Evolutionary conservation across 2,329 filamentous ascomycete genomes (phyloP), one percentile per base, ranked within the genome.

Genomic region (Stachybotrys elegans): DNA sequence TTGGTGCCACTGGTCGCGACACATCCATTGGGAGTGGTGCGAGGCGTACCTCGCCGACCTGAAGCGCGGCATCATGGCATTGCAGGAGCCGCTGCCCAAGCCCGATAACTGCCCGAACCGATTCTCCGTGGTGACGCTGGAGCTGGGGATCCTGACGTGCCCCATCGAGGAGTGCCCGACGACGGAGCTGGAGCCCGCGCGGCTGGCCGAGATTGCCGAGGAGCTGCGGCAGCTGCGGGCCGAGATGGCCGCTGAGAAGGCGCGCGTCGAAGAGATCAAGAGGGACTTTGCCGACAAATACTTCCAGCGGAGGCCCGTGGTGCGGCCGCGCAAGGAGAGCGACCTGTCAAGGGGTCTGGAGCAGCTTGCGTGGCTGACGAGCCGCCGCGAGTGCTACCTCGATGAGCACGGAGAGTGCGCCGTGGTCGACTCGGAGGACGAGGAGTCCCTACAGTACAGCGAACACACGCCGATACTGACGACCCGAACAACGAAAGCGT

Each of bases 1-100:
- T 19, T 40, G 29, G 22, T 40, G 38, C 22, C 20, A 19, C 22
- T 29, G 8, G 12, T n/a, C 25, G 22, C 22, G 22, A 14, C 38
- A 40, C 38, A 23, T 40, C 38, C 38, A 29, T 23, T 40, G n/a
- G 20, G 22, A 25, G 14, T 40, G 38, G 38, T 40, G 38, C 22
- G 13, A 25, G 22, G 22, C 21, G 4, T 40, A 40, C 22, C 6
- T 29, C 38, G 7, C 13, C 38, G 23, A 40, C 22, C 38, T 40
- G 12, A 7, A 16, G 14, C n/a, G n/a, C n/a, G n/a, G n/a, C n/a
- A 17, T 27, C 8, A 19, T n/a, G 12, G 11, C n/a, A 12, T 17
- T 40, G 38, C 22, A 40, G 22, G 11, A 23, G 38, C 23, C 23
- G 11, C 22, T 40, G 12, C 38, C 38, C 38, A 40, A 25, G 38